Evolutionary conservation across 305 asterid species (phyloP).

Genomic region (Plantago lanceolata): DNA sequence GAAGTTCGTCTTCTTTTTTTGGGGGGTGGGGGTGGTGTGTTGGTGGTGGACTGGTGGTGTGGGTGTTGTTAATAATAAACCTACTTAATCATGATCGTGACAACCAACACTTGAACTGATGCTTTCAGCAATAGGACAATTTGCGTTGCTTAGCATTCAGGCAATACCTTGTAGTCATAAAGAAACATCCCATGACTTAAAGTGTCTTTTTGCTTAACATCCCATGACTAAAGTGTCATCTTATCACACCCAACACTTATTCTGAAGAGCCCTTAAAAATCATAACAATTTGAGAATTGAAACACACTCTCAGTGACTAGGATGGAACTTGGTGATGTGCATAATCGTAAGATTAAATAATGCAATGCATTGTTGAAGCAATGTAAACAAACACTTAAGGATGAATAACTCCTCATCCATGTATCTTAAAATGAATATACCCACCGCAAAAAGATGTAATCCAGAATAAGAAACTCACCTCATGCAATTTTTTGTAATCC

Average conservation of each 20-base stretch:
- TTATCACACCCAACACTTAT: no score
- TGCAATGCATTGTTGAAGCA: not conserved
- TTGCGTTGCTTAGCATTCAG: not conserved
- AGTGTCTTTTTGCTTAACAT: no score
- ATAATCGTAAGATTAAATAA: not conserved
- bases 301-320: not conserved
- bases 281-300: not conserved
- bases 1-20: no score
- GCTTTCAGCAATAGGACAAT: not conserved
- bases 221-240: not conserved
- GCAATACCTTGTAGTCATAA: not conserved
- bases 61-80: not conserved
- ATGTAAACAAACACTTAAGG: not conserved
- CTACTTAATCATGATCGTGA: not conserved
- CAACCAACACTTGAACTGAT: not conserved
- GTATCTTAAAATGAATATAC: not conserved
- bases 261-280: not conserved
- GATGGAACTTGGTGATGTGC: not conserved
- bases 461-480: slow-evolving; percentile 54
- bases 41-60: no score
- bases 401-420: not conserved
- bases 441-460: not conserved
- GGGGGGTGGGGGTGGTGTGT: no score
- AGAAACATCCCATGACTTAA: no score
- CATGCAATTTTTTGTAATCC: slow-evolving; percentile 77